These are phyloP conservation scores for Vitis cinerea DNA, from an alignment of 164 flowering plant species.

Conservation along the genomic window DNA sequence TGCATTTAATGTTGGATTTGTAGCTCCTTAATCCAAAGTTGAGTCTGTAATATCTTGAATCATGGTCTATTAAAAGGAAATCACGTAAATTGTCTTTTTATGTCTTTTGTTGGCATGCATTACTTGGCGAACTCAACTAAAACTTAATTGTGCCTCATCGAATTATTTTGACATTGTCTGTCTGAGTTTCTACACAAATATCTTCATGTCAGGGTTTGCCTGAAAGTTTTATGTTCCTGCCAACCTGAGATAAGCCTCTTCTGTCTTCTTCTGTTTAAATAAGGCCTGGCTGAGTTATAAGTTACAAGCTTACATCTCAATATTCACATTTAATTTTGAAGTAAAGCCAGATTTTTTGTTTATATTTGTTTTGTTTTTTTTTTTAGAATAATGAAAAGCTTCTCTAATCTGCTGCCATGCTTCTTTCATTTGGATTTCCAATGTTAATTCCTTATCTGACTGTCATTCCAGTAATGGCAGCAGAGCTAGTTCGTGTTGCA, in stretches of 20 bases:
- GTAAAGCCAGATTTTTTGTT: not conserved
- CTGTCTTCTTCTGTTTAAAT: no score
- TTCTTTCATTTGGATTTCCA: not conserved
- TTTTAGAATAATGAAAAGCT: not conserved
- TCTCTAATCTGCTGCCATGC: not conserved
- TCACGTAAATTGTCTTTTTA: no score
- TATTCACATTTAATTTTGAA: not conserved
- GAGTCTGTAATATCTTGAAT: not conserved
- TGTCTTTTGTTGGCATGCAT: no score
- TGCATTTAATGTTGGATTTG: not conserved
- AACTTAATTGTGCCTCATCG: no score
- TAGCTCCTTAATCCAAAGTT: not conserved
- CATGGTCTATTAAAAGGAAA: not conserved
- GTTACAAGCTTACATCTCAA: no score
- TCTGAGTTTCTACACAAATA: not conserved
- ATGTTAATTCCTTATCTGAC: not conserved
- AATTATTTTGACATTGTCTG: not conserved
- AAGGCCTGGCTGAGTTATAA: no score
- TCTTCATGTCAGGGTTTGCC: not conserved
- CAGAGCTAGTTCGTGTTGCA: constrained; percentile 84
- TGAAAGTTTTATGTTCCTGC: not conserved
- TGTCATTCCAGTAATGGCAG: constrained; percentile 88
- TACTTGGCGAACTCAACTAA: no score
- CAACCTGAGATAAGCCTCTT: not conserved
- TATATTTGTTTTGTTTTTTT: no score